A percentile compares a stretch with the other conserved stretches of the same genome.
phyloP scores from a whole-genome alignment of 441 rosid genomes.

The Populus hybrid region DNA sequence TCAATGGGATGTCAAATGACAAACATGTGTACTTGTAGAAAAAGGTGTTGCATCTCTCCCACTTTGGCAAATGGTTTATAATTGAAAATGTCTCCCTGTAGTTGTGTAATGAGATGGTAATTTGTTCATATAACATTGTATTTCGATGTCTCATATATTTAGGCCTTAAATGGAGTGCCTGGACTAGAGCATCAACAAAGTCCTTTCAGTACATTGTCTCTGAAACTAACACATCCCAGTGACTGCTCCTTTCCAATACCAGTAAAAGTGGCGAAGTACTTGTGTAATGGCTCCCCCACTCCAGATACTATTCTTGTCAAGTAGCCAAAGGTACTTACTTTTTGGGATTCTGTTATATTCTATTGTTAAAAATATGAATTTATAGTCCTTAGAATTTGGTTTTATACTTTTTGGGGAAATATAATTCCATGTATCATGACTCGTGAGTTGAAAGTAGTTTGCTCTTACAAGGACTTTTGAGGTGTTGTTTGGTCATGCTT shows the following conservation, averaged over 20 bases:
- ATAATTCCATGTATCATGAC: too few species aligned
- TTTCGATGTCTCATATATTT: not conserved
- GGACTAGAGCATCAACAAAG: not conserved
- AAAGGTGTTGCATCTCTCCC: too few species aligned
- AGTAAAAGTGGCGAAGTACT: not conserved
- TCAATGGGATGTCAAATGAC: too few species aligned
- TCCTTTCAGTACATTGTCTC: not conserved
- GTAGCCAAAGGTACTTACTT: not conserved
- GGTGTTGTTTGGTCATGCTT: slow-evolving; percentile 63
- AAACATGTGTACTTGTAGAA: too few species aligned
- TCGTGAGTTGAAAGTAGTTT: too few species aligned
- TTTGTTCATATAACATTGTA: not conserved
- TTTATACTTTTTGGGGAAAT: too few species aligned
- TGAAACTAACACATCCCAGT: not conserved
- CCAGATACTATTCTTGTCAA: not conserved
- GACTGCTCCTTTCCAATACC: not conserved
- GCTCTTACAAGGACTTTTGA: slow-evolving; percentile 25
- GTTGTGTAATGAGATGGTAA: not conserved
- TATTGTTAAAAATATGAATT: not conserved
- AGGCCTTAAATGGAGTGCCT: not conserved
- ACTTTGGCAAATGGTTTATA: too few species aligned
- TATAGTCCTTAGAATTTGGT: too few species aligned
- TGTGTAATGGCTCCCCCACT: not conserved
- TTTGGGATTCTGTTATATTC: not conserved
- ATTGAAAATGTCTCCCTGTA: too few species aligned